A percentile compares a stretch with the other conserved stretches of the same genome.
Evolutionary conservation across 1,284 basidiomycete species (phyloP).

Genomic region (Cutaneotrichosporon mucoides): DNA sequence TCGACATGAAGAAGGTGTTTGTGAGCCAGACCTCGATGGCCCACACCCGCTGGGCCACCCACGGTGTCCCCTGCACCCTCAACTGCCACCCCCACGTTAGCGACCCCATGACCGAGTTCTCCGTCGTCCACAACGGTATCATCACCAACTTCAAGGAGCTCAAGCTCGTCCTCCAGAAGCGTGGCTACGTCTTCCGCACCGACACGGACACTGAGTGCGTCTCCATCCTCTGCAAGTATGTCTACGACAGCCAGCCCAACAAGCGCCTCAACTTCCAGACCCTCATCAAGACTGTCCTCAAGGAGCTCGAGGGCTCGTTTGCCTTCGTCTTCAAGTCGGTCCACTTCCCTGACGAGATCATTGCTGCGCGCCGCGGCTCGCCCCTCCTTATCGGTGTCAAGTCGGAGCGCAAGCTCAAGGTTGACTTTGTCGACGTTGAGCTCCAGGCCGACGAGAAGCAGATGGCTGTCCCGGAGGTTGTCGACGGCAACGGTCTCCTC

Average conservation of each 20-base stretch:
- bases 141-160: slow-evolving; percentile 93
- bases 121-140: slow-evolving; percentile 97
- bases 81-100: slow-evolving; percentile 98
- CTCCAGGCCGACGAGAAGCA: slow-evolving; percentile 65
- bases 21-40: slow-evolving; percentile 93
- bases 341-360: slow-evolving; percentile 95
- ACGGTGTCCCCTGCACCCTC: slow-evolving; percentile 77
- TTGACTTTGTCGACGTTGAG: slow-evolving; percentile 99
- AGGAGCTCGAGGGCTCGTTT: slow-evolving; percentile 98
- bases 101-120: slow-evolving; percentile 76
- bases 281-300: slow-evolving; percentile 91
- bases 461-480: slow-evolving; percentile 17
- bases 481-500: slow-evolving; percentile 57
- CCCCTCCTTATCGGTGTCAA: slow-evolving; percentile 97
- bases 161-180: slow-evolving; percentile 88
- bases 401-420: slow-evolving; percentile 99
- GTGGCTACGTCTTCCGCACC: slow-evolving; percentile 89
- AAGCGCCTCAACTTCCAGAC: slow-evolving; percentile 86
- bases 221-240: slow-evolving; percentile 92
- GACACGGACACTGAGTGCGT: slow-evolving; percentile 99
- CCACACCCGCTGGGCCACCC: slow-evolving; percentile 99
- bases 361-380: slow-evolving; percentile 93
- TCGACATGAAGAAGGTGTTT: slow-evolving; percentile 79
- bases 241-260: slow-evolving; percentile 88
- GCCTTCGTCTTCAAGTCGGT: slow-evolving; percentile 99